A percentile compares a stretch with the other conserved stretches of the same genome.
phyloP scores from a whole-genome alignment of 73 alveolate species.

The Paramecium caudatum region DNA sequence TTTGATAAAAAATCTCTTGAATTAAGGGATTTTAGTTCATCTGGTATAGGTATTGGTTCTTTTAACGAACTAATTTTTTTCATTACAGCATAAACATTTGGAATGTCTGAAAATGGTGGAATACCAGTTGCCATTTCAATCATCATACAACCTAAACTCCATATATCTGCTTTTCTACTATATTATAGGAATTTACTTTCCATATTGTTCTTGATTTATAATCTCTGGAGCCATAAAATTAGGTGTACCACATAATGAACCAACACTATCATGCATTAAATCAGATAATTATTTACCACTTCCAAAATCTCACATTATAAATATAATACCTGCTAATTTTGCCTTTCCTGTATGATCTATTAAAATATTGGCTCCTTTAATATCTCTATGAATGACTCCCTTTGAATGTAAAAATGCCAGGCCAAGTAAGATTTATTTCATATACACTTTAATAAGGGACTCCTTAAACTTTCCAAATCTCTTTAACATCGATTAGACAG shows the following conservation, averaged over 20 bases:
- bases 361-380: slow-evolving; percentile 94
- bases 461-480: slow-evolving; percentile 83
- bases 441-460: slow-evolving; percentile 78
- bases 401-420: slow-evolving; percentile 85
- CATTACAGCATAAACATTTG: slow-evolving; percentile 75
- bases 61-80: slow-evolving; percentile 71
- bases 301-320: slow-evolving; percentile 59
- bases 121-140: slow-evolving; percentile 91
- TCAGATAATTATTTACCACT: slow-evolving; percentile 59
- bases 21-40: slow-evolving; percentile 73
- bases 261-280: slow-evolving; percentile 53
- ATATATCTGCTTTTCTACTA: slow-evolving; percentile 86
- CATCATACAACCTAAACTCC: slow-evolving; percentile 95
- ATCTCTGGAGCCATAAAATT: slow-evolving; percentile 92
- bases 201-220: slow-evolving; percentile 64
- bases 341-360: slow-evolving; percentile 60
- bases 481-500: slow-evolving; percentile 72
- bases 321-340: slow-evolving; percentile 68
- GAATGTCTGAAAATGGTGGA: slow-evolving; percentile 86
- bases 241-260: slow-evolving; percentile 81
- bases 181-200: slow-evolving; percentile 60
- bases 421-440: slow-evolving; percentile 85
- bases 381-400: slow-evolving; percentile 89
- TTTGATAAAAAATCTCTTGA: slow-evolving; percentile 82
- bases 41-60: slow-evolving; percentile 83